Percentiles rank a stretch among this genome's conserved stretches.
phyloP scores from a whole-genome alignment of 345 rosid species.

The Linum usitatissimum region DNA sequence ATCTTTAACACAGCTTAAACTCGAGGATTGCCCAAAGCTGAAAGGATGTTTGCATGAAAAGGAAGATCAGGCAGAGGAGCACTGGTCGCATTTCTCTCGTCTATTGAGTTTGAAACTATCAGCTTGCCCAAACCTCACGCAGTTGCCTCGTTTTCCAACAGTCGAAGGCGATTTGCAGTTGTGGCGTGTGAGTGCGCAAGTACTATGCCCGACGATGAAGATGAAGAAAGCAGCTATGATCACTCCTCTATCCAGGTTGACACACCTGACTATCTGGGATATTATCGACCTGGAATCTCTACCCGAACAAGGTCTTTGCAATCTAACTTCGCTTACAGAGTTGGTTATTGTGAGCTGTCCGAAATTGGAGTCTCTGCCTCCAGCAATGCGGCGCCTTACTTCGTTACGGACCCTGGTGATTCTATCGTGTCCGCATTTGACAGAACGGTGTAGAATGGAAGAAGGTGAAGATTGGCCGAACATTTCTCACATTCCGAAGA shows the following conservation, averaged over 20 bases:
- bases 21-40: background rate
- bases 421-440: background rate
- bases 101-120: background rate
- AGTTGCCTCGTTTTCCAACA: conserved; percentile 9
- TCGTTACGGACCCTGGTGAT: background rate
- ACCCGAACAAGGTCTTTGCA: conserved; percentile 1
- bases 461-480: conserved; percentile 6
- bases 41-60: background rate
- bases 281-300: background rate
- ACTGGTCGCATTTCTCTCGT: background rate
- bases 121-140: background rate
- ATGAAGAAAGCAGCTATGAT: background rate
- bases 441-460: background rate
- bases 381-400: conserved; percentile 4
- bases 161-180: background rate
- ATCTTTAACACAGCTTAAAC: background rate
- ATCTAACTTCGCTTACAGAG: conserved; percentile 6
- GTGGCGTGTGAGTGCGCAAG: background rate
- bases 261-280: accelerated
- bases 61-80: background rate
- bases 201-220: background rate
- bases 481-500: conserved; percentile 11
- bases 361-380: background rate
- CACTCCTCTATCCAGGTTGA: background rate
- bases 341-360: background rate